Conservation (phyloP, 805 yeast genomes). For the Sungouiella blattae region DNA sequence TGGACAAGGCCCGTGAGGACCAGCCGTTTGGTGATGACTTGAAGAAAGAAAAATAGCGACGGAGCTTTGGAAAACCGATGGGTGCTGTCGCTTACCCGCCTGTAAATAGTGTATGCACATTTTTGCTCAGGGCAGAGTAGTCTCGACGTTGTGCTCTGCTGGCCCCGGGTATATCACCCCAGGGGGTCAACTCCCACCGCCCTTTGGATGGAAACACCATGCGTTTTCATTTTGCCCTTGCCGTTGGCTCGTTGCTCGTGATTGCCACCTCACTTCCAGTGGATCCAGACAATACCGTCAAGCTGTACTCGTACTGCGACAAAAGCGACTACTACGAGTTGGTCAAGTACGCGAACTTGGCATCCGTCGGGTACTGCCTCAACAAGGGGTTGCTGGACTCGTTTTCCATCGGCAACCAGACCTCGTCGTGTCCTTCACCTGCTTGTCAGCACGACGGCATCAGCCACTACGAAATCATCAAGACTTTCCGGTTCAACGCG, state of each 20-base stretch:
- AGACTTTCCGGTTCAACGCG: slow-evolving; percentile 39
- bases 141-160: no score
- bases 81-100: no score
- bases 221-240: no score
- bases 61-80: no score
- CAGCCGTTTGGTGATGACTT: slow-evolving; percentile 58
- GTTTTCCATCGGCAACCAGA: slow-evolving; percentile 15
- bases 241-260: no score
- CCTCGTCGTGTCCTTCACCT: slow-evolving; percentile 21
- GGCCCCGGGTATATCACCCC: no score
- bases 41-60: slow-evolving; percentile 1
- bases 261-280: no score
- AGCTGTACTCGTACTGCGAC: no score
- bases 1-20: slow-evolving; percentile 85
- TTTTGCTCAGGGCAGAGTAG: no score
- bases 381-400: slow-evolving; percentile 27
- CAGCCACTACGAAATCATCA: slow-evolving; percentile 31
- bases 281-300: no score
- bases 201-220: no score
- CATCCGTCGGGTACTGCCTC: slow-evolving; percentile 38
- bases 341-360: slow-evolving; percentile 30
- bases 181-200: no score
- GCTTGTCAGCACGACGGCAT: slow-evolving; percentile 21
- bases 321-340: slow-evolving; percentile 18
- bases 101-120: neutral